Conservation (phyloP, 2,329 filamentous ascomycete genomes). For the Neofusicoccum sp. region DNA sequence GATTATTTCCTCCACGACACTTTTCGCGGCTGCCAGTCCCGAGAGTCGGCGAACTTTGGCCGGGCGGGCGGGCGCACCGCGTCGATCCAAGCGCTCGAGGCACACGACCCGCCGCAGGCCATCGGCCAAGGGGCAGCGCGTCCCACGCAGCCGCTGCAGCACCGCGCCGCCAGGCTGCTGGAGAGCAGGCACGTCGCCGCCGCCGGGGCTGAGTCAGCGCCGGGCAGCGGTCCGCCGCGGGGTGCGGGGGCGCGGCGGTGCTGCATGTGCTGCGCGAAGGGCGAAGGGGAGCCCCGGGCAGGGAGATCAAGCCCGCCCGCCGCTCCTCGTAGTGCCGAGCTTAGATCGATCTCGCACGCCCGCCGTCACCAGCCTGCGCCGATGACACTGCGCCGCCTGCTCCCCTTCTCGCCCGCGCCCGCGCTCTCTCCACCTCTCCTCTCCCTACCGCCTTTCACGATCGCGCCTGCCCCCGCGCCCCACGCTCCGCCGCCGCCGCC, state of each 20-base stretch:
- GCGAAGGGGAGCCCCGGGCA: constrained; percentile 10
- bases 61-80: constrained; percentile 4
- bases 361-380: constrained; percentile 12
- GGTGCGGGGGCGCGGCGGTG: background rate
- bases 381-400: background rate
- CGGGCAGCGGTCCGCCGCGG: background rate
- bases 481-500: background rate
- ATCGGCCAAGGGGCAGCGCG: constrained; percentile 6
- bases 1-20: background rate
- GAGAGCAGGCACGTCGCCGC: background rate
- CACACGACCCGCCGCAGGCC: constrained; percentile 10
- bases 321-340: constrained; percentile 16
- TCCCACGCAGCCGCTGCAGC: background rate
- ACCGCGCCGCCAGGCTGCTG: background rate
- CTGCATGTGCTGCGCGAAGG: background rate
- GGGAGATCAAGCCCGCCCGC: constrained; percentile 9
- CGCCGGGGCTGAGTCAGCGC: background rate
- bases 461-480: background rate
- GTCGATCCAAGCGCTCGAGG: constrained; percentile 10
- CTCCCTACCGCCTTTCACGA: constrained; percentile 17
- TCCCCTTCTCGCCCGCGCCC: background rate
- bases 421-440: constrained; percentile 10
- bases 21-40: background rate
- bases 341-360: constrained; percentile 14
- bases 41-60: constrained; percentile 15